phyloP scores from a whole-genome alignment of 1,284 basidiomycete species.

The Anthracocystis setariae region DNA sequence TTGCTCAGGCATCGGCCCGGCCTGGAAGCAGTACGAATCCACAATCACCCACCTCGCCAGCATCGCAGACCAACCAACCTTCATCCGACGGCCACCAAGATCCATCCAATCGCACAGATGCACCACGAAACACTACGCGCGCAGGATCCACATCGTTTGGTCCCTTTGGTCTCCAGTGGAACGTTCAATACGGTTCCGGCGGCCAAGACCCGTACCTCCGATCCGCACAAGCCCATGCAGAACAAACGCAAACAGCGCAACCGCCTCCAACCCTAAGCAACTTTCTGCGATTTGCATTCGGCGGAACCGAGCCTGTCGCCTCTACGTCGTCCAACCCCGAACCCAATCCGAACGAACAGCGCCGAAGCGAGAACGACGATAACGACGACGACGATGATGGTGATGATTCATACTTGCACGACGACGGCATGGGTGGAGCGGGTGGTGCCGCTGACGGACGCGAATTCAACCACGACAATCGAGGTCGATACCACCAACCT shows the following conservation, averaged over 20 bases:
- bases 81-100: neutral
- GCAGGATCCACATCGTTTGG: constrained; percentile 36
- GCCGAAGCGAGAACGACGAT: neutral
- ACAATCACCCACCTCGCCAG: neutral
- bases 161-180: constrained; percentile 45
- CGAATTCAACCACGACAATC: constrained; percentile 58
- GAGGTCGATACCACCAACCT: constrained; percentile 28
- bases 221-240: constrained; percentile 20
- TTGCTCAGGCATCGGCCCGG: constrained; percentile 14
- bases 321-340: neutral
- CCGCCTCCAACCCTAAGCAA: constrained; percentile 35
- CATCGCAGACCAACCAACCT: neutral
- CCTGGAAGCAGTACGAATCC: neutral
- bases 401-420: constrained; percentile 42
- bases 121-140: constrained; percentile 2
- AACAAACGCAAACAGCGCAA: constrained; percentile 14
- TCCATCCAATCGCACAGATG: neutral
- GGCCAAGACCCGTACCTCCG: constrained; percentile 21
- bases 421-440: constrained; percentile 63
- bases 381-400: no score
- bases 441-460: constrained; percentile 58
- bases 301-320: constrained; percentile 11
- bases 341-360: neutral
- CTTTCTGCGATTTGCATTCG: constrained; percentile 45
- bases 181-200: constrained; percentile 38